Evolutionary conservation across 768 basidiomycete genomes (phyloP).

Genomic region (Termitomyces sp.): DNA sequence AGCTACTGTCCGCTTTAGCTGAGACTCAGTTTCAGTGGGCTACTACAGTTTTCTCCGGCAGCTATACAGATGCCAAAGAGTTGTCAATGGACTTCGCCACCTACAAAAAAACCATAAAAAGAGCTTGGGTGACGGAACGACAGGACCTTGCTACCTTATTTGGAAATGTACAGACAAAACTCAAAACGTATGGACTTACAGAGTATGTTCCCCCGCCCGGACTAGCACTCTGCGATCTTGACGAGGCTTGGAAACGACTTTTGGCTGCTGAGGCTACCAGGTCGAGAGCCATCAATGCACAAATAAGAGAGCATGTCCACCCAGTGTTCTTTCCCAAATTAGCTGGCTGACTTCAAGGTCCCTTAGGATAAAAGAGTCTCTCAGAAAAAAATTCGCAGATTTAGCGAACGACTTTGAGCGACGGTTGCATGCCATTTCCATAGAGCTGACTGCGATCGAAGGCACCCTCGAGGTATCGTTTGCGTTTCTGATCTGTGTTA

Average conservation of each 20-base stretch:
- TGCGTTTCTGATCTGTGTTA: neutral
- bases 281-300: conserved; percentile 80
- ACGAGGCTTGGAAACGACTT: conserved; percentile 69
- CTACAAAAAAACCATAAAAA: conserved; percentile 85
- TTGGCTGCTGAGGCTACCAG: conserved; percentile 69
- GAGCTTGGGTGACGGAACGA: conserved; percentile 84
- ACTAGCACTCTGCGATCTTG: conserved; percentile 66
- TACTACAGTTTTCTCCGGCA: conserved; percentile 58
- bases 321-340: neutral
- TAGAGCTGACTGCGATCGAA: conserved; percentile 66
- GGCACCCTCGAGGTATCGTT: conserved; percentile 68
- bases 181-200: conserved; percentile 82
- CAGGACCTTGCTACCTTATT: conserved; percentile 86
- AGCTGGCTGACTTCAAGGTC: neutral
- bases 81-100: conserved; percentile 66
- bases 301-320: conserved; percentile 73
- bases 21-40: conserved; percentile 70
- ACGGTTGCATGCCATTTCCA: conserved; percentile 58
- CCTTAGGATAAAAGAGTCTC: conserved; percentile 71
- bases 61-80: conserved; percentile 77
- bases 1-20: conserved; percentile 66
- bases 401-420: conserved; percentile 75
- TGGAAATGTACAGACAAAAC: conserved; percentile 90
- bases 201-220: conserved; percentile 80
- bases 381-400: conserved; percentile 73